Base-by-base conservation (phyloP, 441 rosid species). In the Pelargonium cotyledonis region DNA sequence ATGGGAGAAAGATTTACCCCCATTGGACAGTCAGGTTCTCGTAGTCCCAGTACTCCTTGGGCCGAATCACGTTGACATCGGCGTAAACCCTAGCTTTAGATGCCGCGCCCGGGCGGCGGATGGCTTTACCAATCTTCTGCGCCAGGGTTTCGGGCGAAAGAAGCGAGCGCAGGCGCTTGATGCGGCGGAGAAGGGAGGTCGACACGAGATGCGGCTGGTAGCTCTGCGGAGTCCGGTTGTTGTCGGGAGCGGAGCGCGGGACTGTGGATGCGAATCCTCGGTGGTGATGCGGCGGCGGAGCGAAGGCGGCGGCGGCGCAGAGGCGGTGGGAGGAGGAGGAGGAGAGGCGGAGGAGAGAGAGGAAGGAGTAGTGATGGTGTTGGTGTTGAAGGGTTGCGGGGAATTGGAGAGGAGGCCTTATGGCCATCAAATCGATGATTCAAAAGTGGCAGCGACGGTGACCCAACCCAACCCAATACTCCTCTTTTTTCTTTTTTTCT, bases 1-100 rank as follows among this genome's bases (percentile, higher is more conserved):
- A 4, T 0, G 3, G 5, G 35, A 31, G 3, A 31, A 31, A 31
- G 1, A 21, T 0, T 21, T 21, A 94, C 97, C 99, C 97, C 97
- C 96, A 94, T 73, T 88, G 97, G 65, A 91, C 96, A 76, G 88
- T 81, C 66, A 91, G 96, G 66, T 92, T 80, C 85, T 95, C 97
- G 70, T 95, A 95, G 69, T 95, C 97, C 96, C 94, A 95, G 70
- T 95, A 95, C 15, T 91, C 99, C 78, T 90, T 88, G 7, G 99
- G 97, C 8, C 87, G 90, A 72, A 85, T 62, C 38, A 91, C 94
- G 77, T 91, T 91, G 81, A 91, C 67, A 70, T 94, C 97, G 15
- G 88, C 43, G 74, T 85, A 95, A 89, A 90, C 97, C 95, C 92
- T 89, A 80, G 99, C 86, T 73, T 88, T 90, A 68, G 97, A 95